Evolutionary conservation across 2,329 filamentous ascomycete genomes (phyloP).

Genomic region (Helicocarpus griseus): DNA sequence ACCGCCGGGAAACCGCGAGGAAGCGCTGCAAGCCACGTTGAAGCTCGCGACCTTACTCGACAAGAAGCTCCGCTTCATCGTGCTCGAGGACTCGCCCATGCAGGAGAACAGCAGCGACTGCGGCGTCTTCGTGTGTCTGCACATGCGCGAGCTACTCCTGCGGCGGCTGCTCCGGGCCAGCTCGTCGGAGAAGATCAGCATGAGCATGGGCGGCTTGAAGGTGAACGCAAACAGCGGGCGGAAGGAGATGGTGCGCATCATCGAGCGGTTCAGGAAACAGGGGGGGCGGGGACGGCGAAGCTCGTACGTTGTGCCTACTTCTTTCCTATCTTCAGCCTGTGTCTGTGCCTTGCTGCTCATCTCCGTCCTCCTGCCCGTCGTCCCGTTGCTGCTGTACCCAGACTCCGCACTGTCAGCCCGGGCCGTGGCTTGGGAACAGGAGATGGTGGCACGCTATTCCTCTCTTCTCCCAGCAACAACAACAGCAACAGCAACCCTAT

Average conservation of each 20-base stretch:
- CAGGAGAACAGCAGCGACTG: conserved; percentile 92
- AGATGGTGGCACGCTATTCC: neutral
- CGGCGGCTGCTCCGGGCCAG: conserved; percentile 72
- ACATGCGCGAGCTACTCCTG: conserved; percentile 88
- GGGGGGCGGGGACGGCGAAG: conserved; percentile 73
- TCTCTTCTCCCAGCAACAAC: neutral
- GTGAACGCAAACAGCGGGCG: conserved; percentile 71
- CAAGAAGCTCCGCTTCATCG: conserved; percentile 59
- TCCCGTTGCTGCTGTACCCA: neutral
- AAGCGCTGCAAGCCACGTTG: conserved; percentile 59
- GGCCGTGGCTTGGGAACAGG: neutral
- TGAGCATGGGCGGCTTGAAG: conserved; percentile 80
- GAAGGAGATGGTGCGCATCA: conserved; percentile 85
- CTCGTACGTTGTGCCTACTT: conserved; percentile 54
- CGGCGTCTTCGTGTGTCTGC: conserved; percentile 88
- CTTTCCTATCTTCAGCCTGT: conserved; percentile 6
- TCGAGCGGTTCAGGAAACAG: conserved; percentile 78
- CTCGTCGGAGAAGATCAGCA: conserved; percentile 76
- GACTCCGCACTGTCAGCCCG: neutral
- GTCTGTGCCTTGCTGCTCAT: neutral
- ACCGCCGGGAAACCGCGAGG: conserved; percentile 61
- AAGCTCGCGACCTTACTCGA: conserved; percentile 63
- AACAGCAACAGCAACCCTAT: neutral
- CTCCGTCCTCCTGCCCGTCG: neutral
- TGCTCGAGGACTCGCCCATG: conserved; percentile 75